Conservation (phyloP, 495 filamentous ascomycete genomes). For the Gamarada debralockiae region DNA sequence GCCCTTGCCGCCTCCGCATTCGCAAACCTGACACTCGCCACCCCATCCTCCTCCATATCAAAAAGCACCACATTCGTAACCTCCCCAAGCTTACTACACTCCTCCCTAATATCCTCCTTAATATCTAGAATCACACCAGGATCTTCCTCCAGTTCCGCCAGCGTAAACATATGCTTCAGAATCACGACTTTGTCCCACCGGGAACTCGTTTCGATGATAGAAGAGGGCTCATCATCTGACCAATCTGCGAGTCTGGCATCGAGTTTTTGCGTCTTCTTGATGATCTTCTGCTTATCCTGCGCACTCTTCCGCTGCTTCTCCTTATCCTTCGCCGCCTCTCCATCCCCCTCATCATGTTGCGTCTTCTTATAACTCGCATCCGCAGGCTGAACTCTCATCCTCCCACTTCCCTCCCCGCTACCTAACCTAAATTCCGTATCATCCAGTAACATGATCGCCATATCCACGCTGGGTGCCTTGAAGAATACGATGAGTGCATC, state of each 20-base stretch:
- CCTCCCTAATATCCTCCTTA: constrained; percentile 88
- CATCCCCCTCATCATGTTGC: constrained; percentile 26
- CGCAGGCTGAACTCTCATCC: constrained; percentile 79
- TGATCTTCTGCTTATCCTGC: constrained; percentile 80
- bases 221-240: constrained; percentile 79
- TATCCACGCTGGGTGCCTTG: constrained; percentile 81
- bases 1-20: constrained; percentile 64
- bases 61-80: constrained; percentile 91
- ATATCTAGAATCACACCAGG: constrained; percentile 81
- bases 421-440: constrained; percentile 80
- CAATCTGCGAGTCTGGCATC: constrained; percentile 90
- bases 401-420: constrained; percentile 42
- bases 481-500: constrained; percentile 93
- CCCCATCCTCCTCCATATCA: constrained; percentile 82
- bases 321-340: constrained; percentile 31
- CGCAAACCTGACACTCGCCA: constrained; percentile 77
- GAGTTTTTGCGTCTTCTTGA: constrained; percentile 80
- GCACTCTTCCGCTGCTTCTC: constrained; percentile 53
- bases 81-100: constrained; percentile 79
- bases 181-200: constrained; percentile 79
- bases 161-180: constrained; percentile 91
- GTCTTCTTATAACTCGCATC: constrained; percentile 85
- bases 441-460: constrained; percentile 89
- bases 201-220: constrained; percentile 48
- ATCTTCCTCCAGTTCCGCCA: constrained; percentile 81